phyloP scores from a whole-genome alignment of 768 basidiomycete species.

The Hypholoma sublateritium region DNA sequence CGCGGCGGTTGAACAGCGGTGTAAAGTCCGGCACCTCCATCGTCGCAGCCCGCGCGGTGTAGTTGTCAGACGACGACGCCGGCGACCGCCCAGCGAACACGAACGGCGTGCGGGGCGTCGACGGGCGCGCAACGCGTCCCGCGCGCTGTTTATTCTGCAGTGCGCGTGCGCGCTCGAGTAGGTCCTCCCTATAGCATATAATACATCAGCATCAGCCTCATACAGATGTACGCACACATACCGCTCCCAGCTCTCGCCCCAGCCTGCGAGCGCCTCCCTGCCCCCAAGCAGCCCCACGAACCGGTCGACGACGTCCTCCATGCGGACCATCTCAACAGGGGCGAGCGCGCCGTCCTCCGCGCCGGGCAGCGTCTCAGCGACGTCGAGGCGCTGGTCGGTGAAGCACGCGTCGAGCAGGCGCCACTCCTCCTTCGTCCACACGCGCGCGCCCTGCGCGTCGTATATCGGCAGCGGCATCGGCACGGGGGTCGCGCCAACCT shows the following conservation, averaged over 20 bases:
- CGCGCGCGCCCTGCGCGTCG: conserved; percentile 18
- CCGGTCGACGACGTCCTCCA: conserved; percentile 58
- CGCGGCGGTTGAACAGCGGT: conserved; percentile 40
- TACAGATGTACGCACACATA: no score
- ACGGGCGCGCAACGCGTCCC: conserved; percentile 58
- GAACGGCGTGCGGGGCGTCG: conserved; percentile 33
- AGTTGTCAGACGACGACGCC: conserved; percentile 6
- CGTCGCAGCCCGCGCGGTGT: not conserved
- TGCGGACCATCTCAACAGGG: conserved; percentile 49
- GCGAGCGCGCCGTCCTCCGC: conserved; percentile 39
- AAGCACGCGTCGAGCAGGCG: conserved; percentile 78
- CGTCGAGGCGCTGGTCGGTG: conserved; percentile 62
- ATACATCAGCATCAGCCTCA: not conserved
- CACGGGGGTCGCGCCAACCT: not conserved
- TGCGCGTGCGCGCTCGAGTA: conserved; percentile 52
- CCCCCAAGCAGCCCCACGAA: conserved; percentile 57
- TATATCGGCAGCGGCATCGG: not conserved
- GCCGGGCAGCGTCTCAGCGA: conserved; percentile 30
- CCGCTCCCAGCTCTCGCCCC: conserved; percentile 59
- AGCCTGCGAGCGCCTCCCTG: conserved; percentile 30
- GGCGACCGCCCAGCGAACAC: conserved; percentile 9
- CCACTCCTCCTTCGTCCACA: conserved; percentile 81
- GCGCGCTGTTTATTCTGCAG: conserved; percentile 59
- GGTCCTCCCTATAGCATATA: conserved; percentile 39
- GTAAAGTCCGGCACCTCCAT: conserved; percentile 55